Percentiles rank a stretch among this genome's conserved stretches.
phyloP scores from a whole-genome alignment of 2,329 filamentous ascomycete species.

The Ceratocystis cubensis region DNA sequence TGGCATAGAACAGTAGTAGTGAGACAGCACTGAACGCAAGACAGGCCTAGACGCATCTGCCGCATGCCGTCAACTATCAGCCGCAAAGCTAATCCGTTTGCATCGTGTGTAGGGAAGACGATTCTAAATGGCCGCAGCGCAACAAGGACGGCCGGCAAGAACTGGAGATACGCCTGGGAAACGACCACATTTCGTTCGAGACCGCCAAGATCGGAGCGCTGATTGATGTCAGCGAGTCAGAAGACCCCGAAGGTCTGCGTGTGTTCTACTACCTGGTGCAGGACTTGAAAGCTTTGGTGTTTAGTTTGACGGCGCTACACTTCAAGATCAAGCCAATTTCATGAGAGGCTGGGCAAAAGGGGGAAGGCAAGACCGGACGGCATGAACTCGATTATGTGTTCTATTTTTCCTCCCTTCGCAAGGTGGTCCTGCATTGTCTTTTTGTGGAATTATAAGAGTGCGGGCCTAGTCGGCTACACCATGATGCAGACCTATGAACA shows the following conservation, averaged over 20 bases:
- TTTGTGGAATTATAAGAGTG: too few relatives aligned
- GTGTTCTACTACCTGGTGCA: slow-evolving; percentile 99
- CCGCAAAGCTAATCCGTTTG: background rate
- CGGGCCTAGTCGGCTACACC: too few relatives aligned
- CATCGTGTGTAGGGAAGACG: slow-evolving; percentile 63
- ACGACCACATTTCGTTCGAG: slow-evolving; percentile 97
- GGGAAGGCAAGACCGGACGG: background rate
- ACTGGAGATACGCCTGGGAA: slow-evolving; percentile 83
- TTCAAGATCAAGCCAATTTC: slow-evolving; percentile 86
- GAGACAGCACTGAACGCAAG: too few relatives aligned
- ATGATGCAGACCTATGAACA: too few relatives aligned
- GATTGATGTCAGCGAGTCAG: slow-evolving; percentile 90
- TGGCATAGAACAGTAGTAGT: too few relatives aligned
- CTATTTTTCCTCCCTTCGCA: too few relatives aligned
- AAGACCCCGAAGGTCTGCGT: slow-evolving; percentile 85
- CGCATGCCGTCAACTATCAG: background rate
- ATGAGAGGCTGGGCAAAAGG: background rate
- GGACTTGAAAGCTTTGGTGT: slow-evolving; percentile 90
- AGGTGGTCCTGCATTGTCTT: too few relatives aligned
- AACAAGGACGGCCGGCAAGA: slow-evolving; percentile 98
- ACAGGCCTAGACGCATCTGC: background rate
- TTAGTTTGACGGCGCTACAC: slow-evolving; percentile 89
- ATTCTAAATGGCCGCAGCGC: slow-evolving; percentile 97
- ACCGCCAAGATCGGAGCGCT: slow-evolving; percentile 97
- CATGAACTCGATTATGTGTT: too few relatives aligned